Base-by-base conservation (phyloP, 176 grass and related monocot genomes). In the Aegilops bicornis region DNA sequence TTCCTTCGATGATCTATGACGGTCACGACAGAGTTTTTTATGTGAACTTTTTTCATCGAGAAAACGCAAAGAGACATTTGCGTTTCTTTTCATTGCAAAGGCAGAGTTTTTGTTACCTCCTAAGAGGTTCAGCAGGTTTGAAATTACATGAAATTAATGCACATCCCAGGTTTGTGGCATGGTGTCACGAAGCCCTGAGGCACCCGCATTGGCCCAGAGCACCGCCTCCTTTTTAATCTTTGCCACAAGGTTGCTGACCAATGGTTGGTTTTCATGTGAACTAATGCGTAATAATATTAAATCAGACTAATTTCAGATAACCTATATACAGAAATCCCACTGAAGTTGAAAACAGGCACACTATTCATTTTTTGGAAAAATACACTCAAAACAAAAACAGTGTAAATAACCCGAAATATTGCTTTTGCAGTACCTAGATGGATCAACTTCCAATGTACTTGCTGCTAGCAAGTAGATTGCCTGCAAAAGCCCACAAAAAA, bases 401-500 rank as follows among this genome's bases (percentile, higher is more conserved):
- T 33, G 61, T 14, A 80, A 80, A 40, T 2, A 52, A n/a, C 9
- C 25, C 20, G 27, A 54, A 24, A 1, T 0, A 52, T 65, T 67
- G 17, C 24, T 48, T 24, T 86, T 37, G 32, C n/a, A 67, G 59
- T 96, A 98, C 96, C 93, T 92, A 56, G 90, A 87, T 83, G 93
- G 93, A 84, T 96, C 87, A 33, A 98, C 90, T 91, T 89, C 93
- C 52, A 98, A 87, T 77, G 93, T 96, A 86, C 89, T 85, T 79
- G 92, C 91, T 29, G 96, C 96, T 89, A 98, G 88, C 71, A 95
- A 80, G 82, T 98, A 98, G 73, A 98, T 98, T 37, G 96, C 96
- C 96, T 98, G 90, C 43, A 76, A 82, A 79, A 0, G 48, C 14
- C 1, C 10, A 48, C 0, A 58, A 85, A 74, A 81, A 89, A 86